Conservation (phyloP, 2,329 filamentous ascomycete species). For the Curvularia sp. region DNA sequence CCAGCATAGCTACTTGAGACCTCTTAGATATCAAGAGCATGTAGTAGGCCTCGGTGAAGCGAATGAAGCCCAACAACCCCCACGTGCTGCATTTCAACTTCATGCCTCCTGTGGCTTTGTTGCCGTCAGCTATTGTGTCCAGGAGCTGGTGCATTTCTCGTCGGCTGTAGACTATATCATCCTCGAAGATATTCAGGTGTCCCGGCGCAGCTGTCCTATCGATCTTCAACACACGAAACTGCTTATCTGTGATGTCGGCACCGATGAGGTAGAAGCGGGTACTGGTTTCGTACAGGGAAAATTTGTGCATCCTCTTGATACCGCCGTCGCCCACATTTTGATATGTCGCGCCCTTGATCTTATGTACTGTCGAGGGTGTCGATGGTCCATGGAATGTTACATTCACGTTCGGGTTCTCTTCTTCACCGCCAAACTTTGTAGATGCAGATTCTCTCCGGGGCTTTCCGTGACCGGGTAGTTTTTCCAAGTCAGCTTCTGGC, state of each 20-base stretch:
- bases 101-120: conserved; percentile 86
- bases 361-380: conserved; percentile 50
- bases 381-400: conserved; percentile 49
- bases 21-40: conserved; percentile 97
- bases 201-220: conserved; percentile 83
- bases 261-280: conserved; percentile 94
- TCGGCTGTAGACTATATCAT: conserved; percentile 92
- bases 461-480: conserved; percentile 33
- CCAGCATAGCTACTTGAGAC: conserved; percentile 93
- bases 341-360: conserved; percentile 49
- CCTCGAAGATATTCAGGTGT: conserved; percentile 85
- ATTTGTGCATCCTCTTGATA: conserved; percentile 80
- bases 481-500: conserved; percentile 43
- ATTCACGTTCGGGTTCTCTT: conserved; percentile 51
- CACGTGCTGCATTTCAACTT: conserved; percentile 89
- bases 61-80: conserved; percentile 93
- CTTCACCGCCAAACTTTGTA: conserved; percentile 50
- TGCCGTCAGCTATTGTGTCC: conserved; percentile 93
- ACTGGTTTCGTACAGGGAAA: conserved; percentile 95
- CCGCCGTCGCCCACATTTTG: conserved; percentile 54
- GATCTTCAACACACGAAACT: conserved; percentile 92
- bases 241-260: conserved; percentile 84
- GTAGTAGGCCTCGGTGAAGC: conserved; percentile 94
- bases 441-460: conserved; percentile 41
- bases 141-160: conserved; percentile 93